Conservation (phyloP, 345 rosid genomes). For the Iberis pinnata region DNA sequence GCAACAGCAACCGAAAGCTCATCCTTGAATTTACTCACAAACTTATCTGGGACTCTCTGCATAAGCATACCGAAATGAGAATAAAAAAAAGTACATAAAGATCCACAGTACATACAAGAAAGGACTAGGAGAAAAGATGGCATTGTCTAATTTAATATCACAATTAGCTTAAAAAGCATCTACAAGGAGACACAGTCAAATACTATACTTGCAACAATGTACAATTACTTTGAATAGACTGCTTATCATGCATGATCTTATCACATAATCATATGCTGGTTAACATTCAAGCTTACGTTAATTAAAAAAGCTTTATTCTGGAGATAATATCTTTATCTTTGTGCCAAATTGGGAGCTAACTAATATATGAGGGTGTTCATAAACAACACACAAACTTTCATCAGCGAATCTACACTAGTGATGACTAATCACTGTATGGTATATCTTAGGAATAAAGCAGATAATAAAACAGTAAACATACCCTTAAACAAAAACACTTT, state of each 20-base stretch:
- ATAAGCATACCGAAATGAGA: constrained; percentile 25
- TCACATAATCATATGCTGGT: no score
- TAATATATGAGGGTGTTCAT: no score
- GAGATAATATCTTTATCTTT: neutral
- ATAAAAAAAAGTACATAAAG: constrained; percentile 16
- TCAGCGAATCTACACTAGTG: no score
- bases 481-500: constrained; percentile 10
- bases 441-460: no score
- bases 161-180: neutral
- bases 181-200: constrained; percentile 5
- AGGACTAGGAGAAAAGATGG: neutral
- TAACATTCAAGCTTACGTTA: neutral
- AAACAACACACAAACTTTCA: no score
- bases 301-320: neutral
- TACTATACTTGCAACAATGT: neutral
- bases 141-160: no score
- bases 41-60: constrained; percentile 87
- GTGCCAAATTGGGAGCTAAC: neutral
- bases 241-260: no score
- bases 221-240: no score
- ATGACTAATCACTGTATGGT: no score
- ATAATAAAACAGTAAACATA: no score
- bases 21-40: constrained; percentile 64
- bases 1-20: constrained; percentile 61
- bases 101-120: constrained; percentile 7